A percentile compares a stretch with the other conserved stretches of the same genome.
Conservation (phyloP, 2,329 filamentous ascomycete genomes). For the Ophiostoma triangulosporum region DNA sequence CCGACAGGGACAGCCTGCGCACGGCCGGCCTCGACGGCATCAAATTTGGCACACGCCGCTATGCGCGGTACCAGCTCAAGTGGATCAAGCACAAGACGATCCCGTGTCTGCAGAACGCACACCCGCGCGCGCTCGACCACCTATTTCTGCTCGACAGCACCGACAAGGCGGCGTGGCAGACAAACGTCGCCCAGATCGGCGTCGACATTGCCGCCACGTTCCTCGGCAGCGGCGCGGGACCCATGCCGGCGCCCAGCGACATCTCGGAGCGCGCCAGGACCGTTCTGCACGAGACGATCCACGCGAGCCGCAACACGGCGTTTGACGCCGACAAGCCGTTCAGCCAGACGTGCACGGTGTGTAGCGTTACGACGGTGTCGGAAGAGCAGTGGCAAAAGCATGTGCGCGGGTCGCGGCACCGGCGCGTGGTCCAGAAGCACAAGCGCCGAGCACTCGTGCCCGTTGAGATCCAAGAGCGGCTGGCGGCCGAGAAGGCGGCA, state of each 20-base stretch:
- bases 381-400: constrained; percentile 38
- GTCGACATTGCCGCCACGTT: constrained; percentile 48
- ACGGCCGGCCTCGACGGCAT: constrained; percentile 55
- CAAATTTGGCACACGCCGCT: constrained; percentile 73
- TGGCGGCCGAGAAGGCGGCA: not conserved
- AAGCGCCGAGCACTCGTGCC: constrained; percentile 19
- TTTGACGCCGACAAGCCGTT: constrained; percentile 30
- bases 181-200: constrained; percentile 53
- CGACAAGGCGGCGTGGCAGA: constrained; percentile 46
- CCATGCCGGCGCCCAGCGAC: constrained; percentile 37
- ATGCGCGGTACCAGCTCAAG: constrained; percentile 68
- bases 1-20: constrained; percentile 41
- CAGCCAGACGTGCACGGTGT: constrained; percentile 58
- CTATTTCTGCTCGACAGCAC: constrained; percentile 77
- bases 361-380: constrained; percentile 48
- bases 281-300: constrained; percentile 38
- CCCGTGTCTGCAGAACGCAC: constrained; percentile 46
- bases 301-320: constrained; percentile 19
- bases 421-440: constrained; percentile 16
- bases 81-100: constrained; percentile 83
- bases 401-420: constrained; percentile 29
- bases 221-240: constrained; percentile 31
- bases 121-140: constrained; percentile 34
- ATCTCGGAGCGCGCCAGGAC: constrained; percentile 35
- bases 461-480: not conserved